Evolutionary conservation across 164 flowering plant species (phyloP), one percentile per base, ranked within the genome.

Genomic region (Umbilicus rupestris): DNA sequence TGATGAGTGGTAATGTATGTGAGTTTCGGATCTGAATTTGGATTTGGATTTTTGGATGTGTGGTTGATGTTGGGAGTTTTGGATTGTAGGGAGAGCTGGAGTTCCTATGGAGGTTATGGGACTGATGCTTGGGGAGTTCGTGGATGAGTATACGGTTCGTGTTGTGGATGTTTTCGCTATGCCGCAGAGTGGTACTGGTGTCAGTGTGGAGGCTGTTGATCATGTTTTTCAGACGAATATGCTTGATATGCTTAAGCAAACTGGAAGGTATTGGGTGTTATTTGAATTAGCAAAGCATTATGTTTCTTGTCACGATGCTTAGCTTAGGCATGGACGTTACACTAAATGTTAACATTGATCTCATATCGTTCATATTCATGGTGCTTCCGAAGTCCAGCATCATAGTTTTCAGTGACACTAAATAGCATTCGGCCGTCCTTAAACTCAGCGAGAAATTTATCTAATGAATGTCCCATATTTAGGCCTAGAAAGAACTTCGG

Each of bases 91-190:
- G 47, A 87, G 98, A 67, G 98, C 98, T 70, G 98, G 98, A 29
- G 98, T 94, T 44, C 98, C 98, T 1, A 94, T 91, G 98, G 98
- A 94, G 73, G 98, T 94, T 14, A 94, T 94, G 98, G 98, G 98
- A 2, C 70, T 94, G 85, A 94, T 94, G 98, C 79, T 94, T 31
- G 97, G 98, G 19, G 97, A 94, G 77, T 94, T 94, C 65, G 96
- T 94, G 52, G 98, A 94, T 64, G 98, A 94, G 77, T 94, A 94
- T 74, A 94, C 98, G 0, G 98, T 94, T 33, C 94, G 98, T 42
- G 98, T 94, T 20, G 98, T 94, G 19, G 98, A 94, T 80, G 98
- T 94, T 4, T 94, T 94, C 69, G 97, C 98, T 0, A 94, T 94
- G 98, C 98, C 98, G 0, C 98, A 94, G 76, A 94, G 98, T 70